Percentiles rank a stretch among this genome's conserved stretches.
phyloP scores from a whole-genome alignment of 1,284 basidiomycete species.

The Stereum hirsutum region DNA sequence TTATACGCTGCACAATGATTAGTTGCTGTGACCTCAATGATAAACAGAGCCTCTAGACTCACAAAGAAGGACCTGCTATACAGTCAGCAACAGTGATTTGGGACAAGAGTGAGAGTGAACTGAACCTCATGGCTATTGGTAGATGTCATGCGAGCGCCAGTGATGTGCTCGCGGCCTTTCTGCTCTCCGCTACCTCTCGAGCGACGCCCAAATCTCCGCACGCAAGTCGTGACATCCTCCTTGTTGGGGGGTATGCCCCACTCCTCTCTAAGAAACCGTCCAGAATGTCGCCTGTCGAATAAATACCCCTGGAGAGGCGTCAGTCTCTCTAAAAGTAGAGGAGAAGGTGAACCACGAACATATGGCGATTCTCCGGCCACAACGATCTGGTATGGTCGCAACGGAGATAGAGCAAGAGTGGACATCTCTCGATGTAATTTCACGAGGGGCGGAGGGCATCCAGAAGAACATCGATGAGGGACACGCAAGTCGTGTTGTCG shows the following conservation, averaged over 20 bases:
- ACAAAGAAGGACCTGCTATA: conserved; percentile 44
- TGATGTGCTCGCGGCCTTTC: conserved; percentile 54
- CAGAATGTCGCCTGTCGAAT: conserved; percentile 78
- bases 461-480: conserved; percentile 47
- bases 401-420: conserved; percentile 56
- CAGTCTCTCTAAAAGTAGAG: background rate
- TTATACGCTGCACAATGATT: conserved; percentile 50
- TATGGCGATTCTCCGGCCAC: conserved; percentile 66
- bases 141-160: conserved; percentile 69
- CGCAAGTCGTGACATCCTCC: conserved; percentile 63
- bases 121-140: conserved; percentile 74
- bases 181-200: conserved; percentile 25
- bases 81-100: background rate
- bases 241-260: conserved; percentile 58
- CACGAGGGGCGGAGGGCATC: conserved; percentile 64
- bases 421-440: conserved; percentile 51
- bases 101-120: conserved; percentile 8
- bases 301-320: conserved; percentile 62
- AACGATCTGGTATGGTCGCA: conserved; percentile 67
- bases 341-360: conserved; percentile 30
- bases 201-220: conserved; percentile 71
- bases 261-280: conserved; percentile 53
- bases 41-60: conserved; percentile 13
- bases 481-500: conserved; percentile 84
- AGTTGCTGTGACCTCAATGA: conserved; percentile 2